phyloP scores from a whole-genome alignment of 1,284 basidiomycete genomes.

The Irpex lacteus region DNA sequence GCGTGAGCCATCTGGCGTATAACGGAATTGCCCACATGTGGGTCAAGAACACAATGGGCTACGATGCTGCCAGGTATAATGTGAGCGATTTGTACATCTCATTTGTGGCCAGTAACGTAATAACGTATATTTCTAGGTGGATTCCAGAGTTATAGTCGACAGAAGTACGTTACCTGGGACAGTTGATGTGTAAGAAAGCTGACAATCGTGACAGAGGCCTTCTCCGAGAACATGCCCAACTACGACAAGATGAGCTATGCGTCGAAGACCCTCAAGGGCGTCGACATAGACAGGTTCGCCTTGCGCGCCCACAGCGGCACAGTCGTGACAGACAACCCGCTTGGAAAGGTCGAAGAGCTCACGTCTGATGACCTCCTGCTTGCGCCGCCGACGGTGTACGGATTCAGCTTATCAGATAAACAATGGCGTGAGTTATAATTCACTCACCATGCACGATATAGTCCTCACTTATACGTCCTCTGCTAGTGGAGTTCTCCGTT shows the following conservation, averaged over 20 bases:
- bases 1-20: conserved; percentile 55
- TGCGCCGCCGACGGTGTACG: conserved; percentile 53
- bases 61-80: conserved; percentile 36
- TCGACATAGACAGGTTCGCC: conserved; percentile 29
- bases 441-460: too few relatives aligned
- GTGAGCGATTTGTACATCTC: conserved; percentile 31
- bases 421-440: conserved; percentile 45
- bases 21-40: conserved; percentile 34
- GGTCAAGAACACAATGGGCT: conserved; percentile 22
- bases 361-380: conserved; percentile 50
- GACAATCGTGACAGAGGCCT: conserved; percentile 21
- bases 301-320: conserved; percentile 15
- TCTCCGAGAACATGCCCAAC: conserved; percentile 29
- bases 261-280: conserved; percentile 25
- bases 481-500: conserved; percentile 52
- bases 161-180: conserved; percentile 33
- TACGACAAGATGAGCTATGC: conserved; percentile 28
- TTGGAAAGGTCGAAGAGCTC: conserved; percentile 32
- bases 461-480: too few relatives aligned
- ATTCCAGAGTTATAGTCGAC: conserved; percentile 55
- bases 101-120: neutral
- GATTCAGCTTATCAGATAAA: conserved; percentile 58
- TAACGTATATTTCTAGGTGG: conserved; percentile 19
- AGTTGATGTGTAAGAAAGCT: neutral
- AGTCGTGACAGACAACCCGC: conserved; percentile 1